Percentiles rank a stretch among this genome's conserved stretches.
Evolutionary conservation across 2,329 filamentous ascomycete genomes (phyloP).

Genomic region (Leptographium lundbergii): DNA sequence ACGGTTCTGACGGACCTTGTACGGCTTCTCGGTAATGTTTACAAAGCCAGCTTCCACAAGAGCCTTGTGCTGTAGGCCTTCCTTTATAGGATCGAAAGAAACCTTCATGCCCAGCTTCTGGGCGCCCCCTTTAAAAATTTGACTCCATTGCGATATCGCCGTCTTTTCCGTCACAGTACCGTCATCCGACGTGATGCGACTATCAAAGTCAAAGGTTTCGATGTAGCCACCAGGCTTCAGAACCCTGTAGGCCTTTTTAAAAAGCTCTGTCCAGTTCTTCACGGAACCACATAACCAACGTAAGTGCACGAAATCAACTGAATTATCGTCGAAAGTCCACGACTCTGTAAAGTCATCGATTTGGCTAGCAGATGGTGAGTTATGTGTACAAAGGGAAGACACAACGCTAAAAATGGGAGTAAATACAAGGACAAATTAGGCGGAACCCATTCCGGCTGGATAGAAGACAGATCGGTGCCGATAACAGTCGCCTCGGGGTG

Average conservation of each 20-base stretch:
- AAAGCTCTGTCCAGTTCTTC: constrained; percentile 33
- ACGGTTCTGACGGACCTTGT: too few species aligned
- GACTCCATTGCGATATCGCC: constrained; percentile 11
- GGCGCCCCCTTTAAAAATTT: constrained; percentile 22
- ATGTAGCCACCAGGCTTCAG: constrained; percentile 17
- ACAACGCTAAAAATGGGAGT: background rate
- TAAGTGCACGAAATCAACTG: constrained; percentile 48
- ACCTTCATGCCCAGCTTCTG: constrained; percentile 25
- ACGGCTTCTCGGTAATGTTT: constrained; percentile 25
- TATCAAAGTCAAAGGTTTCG: constrained; percentile 10
- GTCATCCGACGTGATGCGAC: constrained; percentile 14
- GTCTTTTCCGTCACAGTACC: constrained; percentile 9
- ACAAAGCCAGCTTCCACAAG: constrained; percentile 45
- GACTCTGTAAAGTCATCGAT: constrained; percentile 44
- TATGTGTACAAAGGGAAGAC: background rate
- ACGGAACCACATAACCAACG: constrained; percentile 41
- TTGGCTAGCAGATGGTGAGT: constrained; percentile 17
- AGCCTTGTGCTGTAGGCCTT: constrained; percentile 35
- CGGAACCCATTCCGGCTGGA: background rate
- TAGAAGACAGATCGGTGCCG: background rate
- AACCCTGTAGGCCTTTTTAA: constrained; percentile 23
- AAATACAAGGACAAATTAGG: constrained; percentile 22
- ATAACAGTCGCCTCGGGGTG: background rate
- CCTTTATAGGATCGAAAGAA: constrained; percentile 34
- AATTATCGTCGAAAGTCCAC: constrained; percentile 30